A percentile compares a stretch with the other conserved stretches of the same genome.
These are phyloP conservation scores for Buddleja alternifolia DNA, from an alignment of 257 asterid species.

Conservation along the genomic window DNA sequence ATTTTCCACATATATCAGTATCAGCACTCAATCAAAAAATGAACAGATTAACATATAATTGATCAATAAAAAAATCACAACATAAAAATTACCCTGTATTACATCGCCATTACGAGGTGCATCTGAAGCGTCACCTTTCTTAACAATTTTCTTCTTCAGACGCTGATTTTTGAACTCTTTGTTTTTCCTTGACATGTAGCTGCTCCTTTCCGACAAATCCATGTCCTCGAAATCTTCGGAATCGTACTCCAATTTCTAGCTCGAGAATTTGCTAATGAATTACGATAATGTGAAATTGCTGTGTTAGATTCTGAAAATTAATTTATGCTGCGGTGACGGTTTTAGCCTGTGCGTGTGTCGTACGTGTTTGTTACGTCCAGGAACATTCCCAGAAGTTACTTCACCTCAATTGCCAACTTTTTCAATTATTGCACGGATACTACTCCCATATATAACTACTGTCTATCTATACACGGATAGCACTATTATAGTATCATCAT, in stretches of 20 bases:
- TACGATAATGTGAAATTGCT: too few species aligned
- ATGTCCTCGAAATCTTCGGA: constrained; percentile 62
- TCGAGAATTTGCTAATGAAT: too few species aligned
- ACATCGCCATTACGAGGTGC: constrained; percentile 69
- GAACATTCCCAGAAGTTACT: too few species aligned
- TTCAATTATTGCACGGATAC: too few species aligned
- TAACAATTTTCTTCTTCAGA: constrained; percentile 75
- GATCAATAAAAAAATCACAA: neutral
- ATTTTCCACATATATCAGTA: neutral
- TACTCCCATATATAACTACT: too few species aligned
- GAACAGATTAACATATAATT: neutral
- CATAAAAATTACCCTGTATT: constrained; percentile 49
- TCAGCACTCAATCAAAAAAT: constrained; percentile 17
- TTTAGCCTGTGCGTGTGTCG: too few species aligned
- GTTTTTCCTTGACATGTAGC: constrained; percentile 68
- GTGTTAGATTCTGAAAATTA: too few species aligned
- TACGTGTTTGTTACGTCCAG: too few species aligned
- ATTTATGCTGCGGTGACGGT: too few species aligned
- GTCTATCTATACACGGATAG: too few species aligned
- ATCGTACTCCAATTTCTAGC: constrained; percentile 31
- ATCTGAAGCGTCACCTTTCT: constrained; percentile 73
- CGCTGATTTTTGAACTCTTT: constrained; percentile 67
- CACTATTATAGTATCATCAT: too few species aligned
- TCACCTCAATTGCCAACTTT: too few species aligned
- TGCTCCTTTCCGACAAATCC: constrained; percentile 60